Conservation (phyloP, 2,329 filamentous ascomycete species). For the Bretziella fagacearum region DNA sequence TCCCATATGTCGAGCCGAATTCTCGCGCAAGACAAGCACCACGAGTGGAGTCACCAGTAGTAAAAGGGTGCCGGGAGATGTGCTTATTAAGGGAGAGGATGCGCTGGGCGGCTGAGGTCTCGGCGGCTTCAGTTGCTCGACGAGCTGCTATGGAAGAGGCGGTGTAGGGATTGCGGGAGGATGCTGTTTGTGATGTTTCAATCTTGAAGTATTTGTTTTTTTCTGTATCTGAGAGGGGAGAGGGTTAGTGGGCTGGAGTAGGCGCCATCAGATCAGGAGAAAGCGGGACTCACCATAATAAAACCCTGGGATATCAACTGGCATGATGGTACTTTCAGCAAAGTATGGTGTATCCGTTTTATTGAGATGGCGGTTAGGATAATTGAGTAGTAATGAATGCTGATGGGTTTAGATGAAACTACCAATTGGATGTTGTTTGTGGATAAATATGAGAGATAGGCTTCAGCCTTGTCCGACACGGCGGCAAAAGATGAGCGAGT, state of each 20-base stretch:
- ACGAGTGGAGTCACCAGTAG: not conserved
- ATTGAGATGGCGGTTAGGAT: not conserved
- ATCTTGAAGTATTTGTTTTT: constrained; percentile 55
- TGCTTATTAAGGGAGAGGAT: constrained; percentile 1
- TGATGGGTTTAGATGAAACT: too few relatives aligned
- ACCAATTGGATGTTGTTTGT: too few relatives aligned
- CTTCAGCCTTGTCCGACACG: too few relatives aligned
- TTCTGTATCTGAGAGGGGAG: constrained; percentile 27
- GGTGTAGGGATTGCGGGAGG: constrained; percentile 24
- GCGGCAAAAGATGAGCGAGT: too few relatives aligned
- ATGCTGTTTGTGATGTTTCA: constrained; percentile 37
- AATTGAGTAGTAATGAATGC: not conserved
- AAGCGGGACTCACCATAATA: constrained; percentile 6
- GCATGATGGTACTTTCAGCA: not conserved
- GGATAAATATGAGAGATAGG: too few relatives aligned
- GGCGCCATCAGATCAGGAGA: not conserved
- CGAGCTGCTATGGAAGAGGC: not conserved
- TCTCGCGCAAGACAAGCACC: constrained; percentile 8
- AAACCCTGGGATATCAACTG: constrained; percentile 4
- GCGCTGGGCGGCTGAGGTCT: not conserved
- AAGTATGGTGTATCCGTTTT: not conserved
- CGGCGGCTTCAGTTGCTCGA: constrained; percentile 17
- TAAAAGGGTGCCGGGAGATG: constrained; percentile 1
- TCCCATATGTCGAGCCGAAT: constrained; percentile 4
- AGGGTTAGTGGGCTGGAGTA: not conserved